phyloP scores from a whole-genome alignment of 2,329 filamentous ascomycete species.

The Diaporthe ampelina region DNA sequence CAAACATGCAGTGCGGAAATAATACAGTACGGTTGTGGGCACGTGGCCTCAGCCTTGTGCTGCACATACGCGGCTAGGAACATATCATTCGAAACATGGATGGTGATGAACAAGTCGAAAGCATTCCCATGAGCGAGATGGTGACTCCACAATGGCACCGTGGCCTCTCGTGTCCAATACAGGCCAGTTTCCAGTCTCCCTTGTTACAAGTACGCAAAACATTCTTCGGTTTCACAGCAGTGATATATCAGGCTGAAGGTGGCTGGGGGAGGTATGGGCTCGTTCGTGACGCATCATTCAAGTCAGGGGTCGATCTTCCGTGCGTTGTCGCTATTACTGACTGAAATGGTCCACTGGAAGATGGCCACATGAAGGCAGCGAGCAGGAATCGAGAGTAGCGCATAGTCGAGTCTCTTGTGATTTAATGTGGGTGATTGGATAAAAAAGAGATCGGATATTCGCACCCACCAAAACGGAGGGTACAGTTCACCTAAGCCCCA shows the following conservation, averaged over 20 bases:
- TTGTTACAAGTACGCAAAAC: neutral
- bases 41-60: too few species aligned
- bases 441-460: too few species aligned
- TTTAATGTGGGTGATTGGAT: too few species aligned
- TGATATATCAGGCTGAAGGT: neutral
- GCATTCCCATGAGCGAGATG: too few species aligned
- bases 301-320: neutral
- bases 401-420: neutral
- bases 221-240: too few species aligned
- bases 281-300: neutral
- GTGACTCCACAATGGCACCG: neutral
- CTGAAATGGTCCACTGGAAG: neutral
- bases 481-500: too few species aligned
- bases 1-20: too few species aligned
- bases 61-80: too few species aligned
- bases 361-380: neutral
- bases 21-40: too few species aligned
- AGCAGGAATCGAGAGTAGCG: neutral
- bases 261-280: neutral
- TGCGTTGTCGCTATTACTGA: neutral
- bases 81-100: neutral
- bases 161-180: neutral
- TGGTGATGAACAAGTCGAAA: too few species aligned
- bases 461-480: too few species aligned
- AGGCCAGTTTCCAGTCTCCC: neutral